Evolutionary conservation across 805 yeast species (phyloP).

Genomic region (Yueomyces sp.): DNA sequence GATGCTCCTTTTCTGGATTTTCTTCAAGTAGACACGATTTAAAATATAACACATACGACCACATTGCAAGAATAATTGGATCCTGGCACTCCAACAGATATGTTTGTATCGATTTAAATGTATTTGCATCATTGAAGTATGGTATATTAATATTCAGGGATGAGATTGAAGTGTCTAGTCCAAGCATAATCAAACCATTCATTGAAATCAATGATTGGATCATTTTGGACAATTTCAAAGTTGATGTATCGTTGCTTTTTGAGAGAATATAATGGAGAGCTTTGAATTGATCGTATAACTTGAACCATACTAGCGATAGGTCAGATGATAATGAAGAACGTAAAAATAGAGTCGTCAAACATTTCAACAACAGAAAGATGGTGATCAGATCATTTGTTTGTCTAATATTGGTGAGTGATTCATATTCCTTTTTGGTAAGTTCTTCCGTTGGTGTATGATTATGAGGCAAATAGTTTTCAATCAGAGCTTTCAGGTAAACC

Average conservation of each 20-base stretch:
- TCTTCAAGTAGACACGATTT: slow-evolving; percentile 35
- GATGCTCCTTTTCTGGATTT: slow-evolving; percentile 14
- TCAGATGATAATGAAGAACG: slow-evolving; percentile 25
- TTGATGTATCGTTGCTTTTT: slow-evolving; percentile 5
- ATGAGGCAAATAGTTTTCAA: neutral
- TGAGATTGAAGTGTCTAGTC: slow-evolving; percentile 38
- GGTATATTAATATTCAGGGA: slow-evolving; percentile 27
- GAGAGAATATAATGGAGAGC: neutral
- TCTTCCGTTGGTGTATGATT: neutral
- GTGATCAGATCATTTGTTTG: slow-evolving; percentile 22
- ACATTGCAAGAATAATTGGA: slow-evolving; percentile 44
- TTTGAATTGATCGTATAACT: slow-evolving; percentile 29
- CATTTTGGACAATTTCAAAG: slow-evolving; percentile 5
- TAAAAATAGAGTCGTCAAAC: slow-evolving; percentile 24
- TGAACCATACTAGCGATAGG: slow-evolving; percentile 39
- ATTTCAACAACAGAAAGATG: slow-evolving; percentile 8
- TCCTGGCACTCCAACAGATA: slow-evolving; percentile 22
- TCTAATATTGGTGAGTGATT: slow-evolving; percentile 10
- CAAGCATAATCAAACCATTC: slow-evolving; percentile 39
- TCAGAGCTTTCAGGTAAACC: neutral
- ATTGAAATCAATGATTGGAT: slow-evolving; percentile 37
- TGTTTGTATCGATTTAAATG: slow-evolving; percentile 30
- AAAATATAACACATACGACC: slow-evolving; percentile 49
- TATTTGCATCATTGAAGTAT: slow-evolving; percentile 28
- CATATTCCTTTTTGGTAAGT: neutral